A percentile compares a stretch with the other conserved stretches of the same genome.
phyloP scores from a whole-genome alignment of 257 asterid genomes.

The Craterostigma plantagineum region DNA sequence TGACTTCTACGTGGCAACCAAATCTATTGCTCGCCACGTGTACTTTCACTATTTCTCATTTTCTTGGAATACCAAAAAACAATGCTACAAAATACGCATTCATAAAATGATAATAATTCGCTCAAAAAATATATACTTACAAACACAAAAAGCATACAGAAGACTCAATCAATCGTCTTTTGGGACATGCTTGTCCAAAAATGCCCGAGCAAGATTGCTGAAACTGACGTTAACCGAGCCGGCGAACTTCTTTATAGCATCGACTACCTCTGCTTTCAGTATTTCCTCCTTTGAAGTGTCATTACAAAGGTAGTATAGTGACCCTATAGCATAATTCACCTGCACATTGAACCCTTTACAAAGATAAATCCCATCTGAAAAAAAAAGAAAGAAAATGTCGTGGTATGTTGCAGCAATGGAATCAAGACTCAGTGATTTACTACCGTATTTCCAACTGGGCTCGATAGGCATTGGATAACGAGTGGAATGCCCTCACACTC shows the following conservation, averaged over 20 bases:
- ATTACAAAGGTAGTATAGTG: constrained; percentile 60
- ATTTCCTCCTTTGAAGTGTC: constrained; percentile 41
- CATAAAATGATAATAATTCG: background rate
- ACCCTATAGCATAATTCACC: constrained; percentile 69
- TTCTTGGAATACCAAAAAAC: constrained; percentile 1
- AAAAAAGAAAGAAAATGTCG: no score
- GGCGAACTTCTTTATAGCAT: constrained; percentile 52
- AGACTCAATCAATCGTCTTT: constrained; percentile 9
- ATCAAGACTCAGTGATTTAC: background rate
- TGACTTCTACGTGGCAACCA: constrained; percentile 14
- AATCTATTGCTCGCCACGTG: constrained; percentile 12
- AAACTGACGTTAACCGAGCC: constrained; percentile 38
- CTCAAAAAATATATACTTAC: background rate
- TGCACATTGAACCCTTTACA: constrained; percentile 9
- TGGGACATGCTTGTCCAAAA: constrained; percentile 38
- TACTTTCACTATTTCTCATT: constrained; percentile 4
- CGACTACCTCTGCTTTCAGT: constrained; percentile 64
- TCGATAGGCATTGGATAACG: constrained; percentile 71
- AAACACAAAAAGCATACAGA: background rate
- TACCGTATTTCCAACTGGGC: constrained; percentile 92
- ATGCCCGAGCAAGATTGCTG: constrained; percentile 68
- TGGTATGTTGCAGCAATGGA: background rate
- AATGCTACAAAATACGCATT: no score
- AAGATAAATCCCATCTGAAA: no score
- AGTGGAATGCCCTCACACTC: constrained; percentile 71